Conservation (phyloP, 352 stramenopile genomes). For the Phytophthora melonis region DNA sequence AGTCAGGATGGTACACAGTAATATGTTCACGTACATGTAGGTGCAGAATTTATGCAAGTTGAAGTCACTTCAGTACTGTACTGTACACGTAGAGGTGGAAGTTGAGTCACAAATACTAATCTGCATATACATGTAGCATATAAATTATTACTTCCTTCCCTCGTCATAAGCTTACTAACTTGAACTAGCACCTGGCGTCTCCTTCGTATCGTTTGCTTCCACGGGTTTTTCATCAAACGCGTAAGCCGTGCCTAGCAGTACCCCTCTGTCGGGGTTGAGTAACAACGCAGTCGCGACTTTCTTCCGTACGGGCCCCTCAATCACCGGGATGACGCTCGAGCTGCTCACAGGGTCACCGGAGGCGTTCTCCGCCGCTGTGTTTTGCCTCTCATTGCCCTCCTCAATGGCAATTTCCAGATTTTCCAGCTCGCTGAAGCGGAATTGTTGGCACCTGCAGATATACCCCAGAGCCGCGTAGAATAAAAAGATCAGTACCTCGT, state of each 20-base stretch:
- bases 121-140: neutral
- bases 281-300: slow-evolving; percentile 30
- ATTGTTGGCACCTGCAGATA: slow-evolving; percentile 66
- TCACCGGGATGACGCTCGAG: slow-evolving; percentile 16
- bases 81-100: too few relatives aligned
- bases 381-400: neutral
- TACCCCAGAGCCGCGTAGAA: slow-evolving; percentile 54
- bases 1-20: too few relatives aligned
- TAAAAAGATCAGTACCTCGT: slow-evolving; percentile 54
- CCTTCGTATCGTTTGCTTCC: neutral
- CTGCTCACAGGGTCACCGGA: slow-evolving; percentile 16
- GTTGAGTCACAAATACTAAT: too few relatives aligned
- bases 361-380: neutral
- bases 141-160: too few relatives aligned
- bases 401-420: slow-evolving; percentile 29
- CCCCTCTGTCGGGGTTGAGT: slow-evolving; percentile 30
- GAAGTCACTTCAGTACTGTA: too few relatives aligned
- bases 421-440: slow-evolving; percentile 57
- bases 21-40: too few relatives aligned
- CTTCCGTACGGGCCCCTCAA: slow-evolving; percentile 17
- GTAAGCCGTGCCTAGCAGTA: slow-evolving; percentile 47
- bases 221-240: slow-evolving; percentile 18
- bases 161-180: neutral
- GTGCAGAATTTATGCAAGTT: too few relatives aligned
- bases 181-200: neutral